Conservation (phyloP, 2,329 filamentous ascomycete genomes). For the Trichoderma asperellum region DNA sequence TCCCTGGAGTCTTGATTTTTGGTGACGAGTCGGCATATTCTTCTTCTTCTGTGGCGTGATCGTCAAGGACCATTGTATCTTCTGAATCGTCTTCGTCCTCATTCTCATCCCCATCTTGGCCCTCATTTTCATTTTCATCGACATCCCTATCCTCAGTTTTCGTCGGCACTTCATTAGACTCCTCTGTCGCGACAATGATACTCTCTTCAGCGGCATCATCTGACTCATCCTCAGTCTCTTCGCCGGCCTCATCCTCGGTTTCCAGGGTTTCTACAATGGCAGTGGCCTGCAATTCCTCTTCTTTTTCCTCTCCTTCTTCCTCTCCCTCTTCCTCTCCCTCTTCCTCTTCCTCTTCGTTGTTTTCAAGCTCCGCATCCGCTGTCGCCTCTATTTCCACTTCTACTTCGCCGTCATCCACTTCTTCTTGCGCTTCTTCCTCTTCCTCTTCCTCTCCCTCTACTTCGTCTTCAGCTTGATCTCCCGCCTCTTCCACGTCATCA, state of each 20-base stretch:
- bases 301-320: constrained; percentile 16
- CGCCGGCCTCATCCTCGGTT: constrained; percentile 8
- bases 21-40: constrained; percentile 26
- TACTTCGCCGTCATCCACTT: neutral
- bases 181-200: constrained; percentile 12
- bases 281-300: neutral
- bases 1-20: constrained; percentile 21
- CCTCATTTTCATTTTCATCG: constrained; percentile 28
- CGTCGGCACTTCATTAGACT: neutral
- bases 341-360: constrained; percentile 33
- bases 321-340: constrained; percentile 33
- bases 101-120: constrained; percentile 17
- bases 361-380: neutral
- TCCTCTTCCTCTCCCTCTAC: neutral
- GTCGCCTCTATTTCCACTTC: neutral
- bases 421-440: neutral
- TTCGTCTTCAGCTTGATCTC: neutral
- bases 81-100: constrained; percentile 31
- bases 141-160: constrained; percentile 26
- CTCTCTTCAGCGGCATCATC: constrained; percentile 31
- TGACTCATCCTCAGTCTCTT: constrained; percentile 21
- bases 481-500: neutral
- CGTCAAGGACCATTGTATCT: constrained; percentile 36
- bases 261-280: constrained; percentile 21
- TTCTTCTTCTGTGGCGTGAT: constrained; percentile 30